Evolutionary conservation across 2,329 filamentous ascomycete genomes (phyloP).

Genomic region (Xylogone sp.): DNA sequence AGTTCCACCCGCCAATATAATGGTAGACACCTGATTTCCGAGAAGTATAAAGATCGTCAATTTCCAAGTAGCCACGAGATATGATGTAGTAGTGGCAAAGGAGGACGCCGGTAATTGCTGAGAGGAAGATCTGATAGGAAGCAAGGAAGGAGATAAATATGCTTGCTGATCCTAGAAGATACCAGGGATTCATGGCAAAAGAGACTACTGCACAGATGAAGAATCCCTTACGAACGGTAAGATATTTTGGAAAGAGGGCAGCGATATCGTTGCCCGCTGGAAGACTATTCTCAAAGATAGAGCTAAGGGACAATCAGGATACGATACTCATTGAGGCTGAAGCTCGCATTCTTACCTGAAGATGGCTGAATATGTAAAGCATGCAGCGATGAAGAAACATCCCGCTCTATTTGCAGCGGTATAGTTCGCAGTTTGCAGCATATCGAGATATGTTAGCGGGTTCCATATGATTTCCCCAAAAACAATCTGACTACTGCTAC

Average conservation of each 20-base stretch:
- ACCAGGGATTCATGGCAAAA: slow-evolving; percentile 35
- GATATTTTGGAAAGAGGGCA: slow-evolving; percentile 34
- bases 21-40: slow-evolving; percentile 26
- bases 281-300: slow-evolving; percentile 40
- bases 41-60: slow-evolving; percentile 32
- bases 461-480: slow-evolving; percentile 34
- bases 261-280: slow-evolving; percentile 36
- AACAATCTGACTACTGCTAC: slow-evolving; percentile 25
- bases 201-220: slow-evolving; percentile 33
- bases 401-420: slow-evolving; percentile 32
- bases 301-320: slow-evolving; percentile 5
- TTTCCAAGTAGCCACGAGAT: slow-evolving; percentile 29
- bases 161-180: slow-evolving; percentile 29
- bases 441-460: slow-evolving; percentile 32
- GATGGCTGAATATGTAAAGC: slow-evolving; percentile 38
- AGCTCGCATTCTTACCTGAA: slow-evolving; percentile 27
- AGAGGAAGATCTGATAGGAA: slow-evolving; percentile 39
- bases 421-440: slow-evolving; percentile 30
- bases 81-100: slow-evolving; percentile 40
- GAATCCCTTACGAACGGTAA: slow-evolving; percentile 35
- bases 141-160: slow-evolving; percentile 37
- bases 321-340: neutral
- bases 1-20: slow-evolving; percentile 32
- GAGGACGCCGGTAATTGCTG: slow-evolving; percentile 37
- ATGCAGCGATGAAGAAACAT: slow-evolving; percentile 36